These are phyloP conservation scores for Rehmannia glutinosa DNA, from an alignment of 257 asterid genomes.

Conservation along the genomic window DNA sequence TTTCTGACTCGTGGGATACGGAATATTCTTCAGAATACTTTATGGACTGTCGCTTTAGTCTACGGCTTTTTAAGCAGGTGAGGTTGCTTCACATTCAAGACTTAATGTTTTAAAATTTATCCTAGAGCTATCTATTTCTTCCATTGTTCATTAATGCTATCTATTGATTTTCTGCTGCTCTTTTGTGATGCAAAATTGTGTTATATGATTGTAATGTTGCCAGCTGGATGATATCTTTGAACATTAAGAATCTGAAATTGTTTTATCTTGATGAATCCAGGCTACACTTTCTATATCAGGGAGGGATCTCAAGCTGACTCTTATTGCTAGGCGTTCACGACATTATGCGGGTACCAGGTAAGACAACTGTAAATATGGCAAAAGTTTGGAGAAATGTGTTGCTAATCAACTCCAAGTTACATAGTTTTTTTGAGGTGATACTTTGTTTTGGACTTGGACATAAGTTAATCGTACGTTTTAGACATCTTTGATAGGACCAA, in stretches of 20 bases:
- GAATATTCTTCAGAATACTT: slow-evolving; percentile 67
- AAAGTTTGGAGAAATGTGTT: slow-evolving; percentile 1
- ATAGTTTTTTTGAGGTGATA: not conserved
- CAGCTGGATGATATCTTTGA: slow-evolving; percentile 10
- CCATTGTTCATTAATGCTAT: not conserved
- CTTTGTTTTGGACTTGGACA: slow-evolving; percentile 6
- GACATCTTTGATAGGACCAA: slow-evolving; percentile 6
- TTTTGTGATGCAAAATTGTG: slow-evolving; percentile 3
- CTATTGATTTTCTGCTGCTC: not conserved
- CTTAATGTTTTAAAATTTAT: not conserved
- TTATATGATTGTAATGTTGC: slow-evolving; percentile 10
- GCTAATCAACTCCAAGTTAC: not conserved
- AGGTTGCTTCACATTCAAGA: slow-evolving; percentile 18
- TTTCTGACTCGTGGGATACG: slow-evolving; percentile 90
- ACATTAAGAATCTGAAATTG: slow-evolving; percentile 20
- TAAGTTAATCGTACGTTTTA: slow-evolving; percentile 11
- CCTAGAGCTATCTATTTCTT: not conserved
- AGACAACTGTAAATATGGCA: slow-evolving; percentile 3
- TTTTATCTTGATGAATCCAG: slow-evolving; percentile 45
- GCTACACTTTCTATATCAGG: slow-evolving; percentile 69
- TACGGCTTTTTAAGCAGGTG: slow-evolving; percentile 97
- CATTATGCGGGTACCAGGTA: slow-evolving; percentile 98
- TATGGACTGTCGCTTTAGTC: slow-evolving; percentile 94
- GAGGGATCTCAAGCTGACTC: slow-evolving; percentile 66
- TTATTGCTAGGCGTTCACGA: slow-evolving; percentile 89